Conservation (phyloP, 2,329 filamentous ascomycete species). For the Neonectria ditissima region DNA sequence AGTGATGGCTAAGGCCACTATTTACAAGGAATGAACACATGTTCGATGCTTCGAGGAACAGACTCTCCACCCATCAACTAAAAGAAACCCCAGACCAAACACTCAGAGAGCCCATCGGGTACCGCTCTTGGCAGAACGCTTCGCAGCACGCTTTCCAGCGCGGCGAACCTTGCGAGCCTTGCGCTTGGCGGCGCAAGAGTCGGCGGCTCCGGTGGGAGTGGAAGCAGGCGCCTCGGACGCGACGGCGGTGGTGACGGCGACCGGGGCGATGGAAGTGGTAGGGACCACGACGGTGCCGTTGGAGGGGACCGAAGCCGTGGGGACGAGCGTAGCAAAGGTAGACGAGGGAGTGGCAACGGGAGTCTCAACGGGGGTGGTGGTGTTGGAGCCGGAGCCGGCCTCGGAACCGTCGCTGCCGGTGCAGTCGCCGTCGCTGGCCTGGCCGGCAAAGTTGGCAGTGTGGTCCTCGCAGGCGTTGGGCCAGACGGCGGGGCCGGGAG, state of each 20-base stretch:
- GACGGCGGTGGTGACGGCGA: constrained; percentile 9
- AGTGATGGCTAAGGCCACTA: constrained; percentile 33
- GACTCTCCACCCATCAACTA: constrained; percentile 31
- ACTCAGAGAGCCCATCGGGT: constrained; percentile 5
- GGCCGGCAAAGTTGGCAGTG: constrained; percentile 51
- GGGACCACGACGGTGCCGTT: constrained; percentile 14
- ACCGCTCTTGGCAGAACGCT: constrained; percentile 10
- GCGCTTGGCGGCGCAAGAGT: constrained; percentile 24
- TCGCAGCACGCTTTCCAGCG: constrained; percentile 17
- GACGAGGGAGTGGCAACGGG: constrained; percentile 22
- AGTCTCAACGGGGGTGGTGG: constrained; percentile 25
- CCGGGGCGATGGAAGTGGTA: constrained; percentile 11
- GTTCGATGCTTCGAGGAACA: constrained; percentile 27
- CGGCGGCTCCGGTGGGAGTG: constrained; percentile 23
- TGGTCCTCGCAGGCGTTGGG: constrained; percentile 52
- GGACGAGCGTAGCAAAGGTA: constrained; percentile 29
- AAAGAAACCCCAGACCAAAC: constrained; percentile 17
- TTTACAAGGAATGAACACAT: constrained; percentile 42
- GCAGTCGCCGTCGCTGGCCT: constrained; percentile 52
- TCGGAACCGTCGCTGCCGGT: constrained; percentile 34
- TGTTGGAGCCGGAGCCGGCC: constrained; percentile 20
- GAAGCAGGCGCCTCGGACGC: constrained; percentile 17
- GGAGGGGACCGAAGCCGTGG: constrained; percentile 25
- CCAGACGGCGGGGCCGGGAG: constrained; percentile 50
- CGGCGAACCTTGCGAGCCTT: constrained; percentile 33